Base-by-base conservation (phyloP, 306 rosid species). In the Inga laurina region DNA sequence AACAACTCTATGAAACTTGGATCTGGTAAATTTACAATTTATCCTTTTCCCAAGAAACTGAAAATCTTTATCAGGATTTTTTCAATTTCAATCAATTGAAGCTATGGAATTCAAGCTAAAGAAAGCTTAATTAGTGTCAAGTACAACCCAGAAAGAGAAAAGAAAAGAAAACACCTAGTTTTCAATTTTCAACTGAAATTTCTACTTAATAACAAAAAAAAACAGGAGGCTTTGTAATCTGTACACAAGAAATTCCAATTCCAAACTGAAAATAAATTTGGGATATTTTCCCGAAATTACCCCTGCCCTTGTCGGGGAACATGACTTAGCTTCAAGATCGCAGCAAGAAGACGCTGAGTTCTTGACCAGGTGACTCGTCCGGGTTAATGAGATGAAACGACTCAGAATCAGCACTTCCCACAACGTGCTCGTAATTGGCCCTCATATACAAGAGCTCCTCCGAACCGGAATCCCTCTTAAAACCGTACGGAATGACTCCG, bases 321-420 rank as follows among this genome's bases (percentile, higher is more conserved):
- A 7, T 39, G 43, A 39, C 43, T 39, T 79, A 89, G 79, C 64
- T 91, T 76, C 82, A 72, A 82, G 97, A 90, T 78, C 98, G 85
- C 86, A 93, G 93, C 94, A 96, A 89, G 93, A 96, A 96, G 15
- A 96, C 89, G 41, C 97, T 90, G 89, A 96, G 97, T 85, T 96
- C 99, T 81, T 96, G 99, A 85, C 91, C 89, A 1, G 94, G 88
- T 79, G 82, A 91, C 90, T 91, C 95, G 87, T 91, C 98, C 75
- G 97, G 98, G 93, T 91, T 96, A 7, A 96, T 90, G 27, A 96
- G 97, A 32, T 96, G 97, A 78, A 96, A 94, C 24, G 99, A 94
- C 83, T 96, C 98, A 44, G 94, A 91, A 79, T 94, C 98, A 0
- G 88, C 93, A 54, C 88, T 86, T 6, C 99, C 99, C 30, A 96